Base-by-base conservation (phyloP, 108 stramenopile species). In the Nitzschia palea region DNA sequence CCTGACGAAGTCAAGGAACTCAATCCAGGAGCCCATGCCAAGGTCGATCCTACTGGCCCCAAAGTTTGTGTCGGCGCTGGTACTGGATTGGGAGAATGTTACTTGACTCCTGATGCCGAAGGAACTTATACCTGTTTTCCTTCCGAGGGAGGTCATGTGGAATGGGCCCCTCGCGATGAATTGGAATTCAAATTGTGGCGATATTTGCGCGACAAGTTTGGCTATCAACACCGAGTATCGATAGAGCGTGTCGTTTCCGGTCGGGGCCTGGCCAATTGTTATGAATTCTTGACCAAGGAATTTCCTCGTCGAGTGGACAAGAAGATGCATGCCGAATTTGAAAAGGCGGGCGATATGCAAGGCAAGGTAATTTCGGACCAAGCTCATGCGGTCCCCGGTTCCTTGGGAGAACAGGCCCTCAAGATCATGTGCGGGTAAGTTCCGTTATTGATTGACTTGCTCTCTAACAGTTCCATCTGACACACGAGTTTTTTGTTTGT, bases 61-160 rank as follows among this genome's bases (percentile, higher is more conserved):
- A 97, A 96, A 51, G 96, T 80, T 28, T 95, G 94, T 79, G 85
- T 98, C 45, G 98, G 98, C 23, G 96, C 98, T 22, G 98, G 98
- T 2, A 98, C 98, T n/a, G 98, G 98, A 3, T 70, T 98, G 33
- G 98, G 98, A 29, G 90, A 97, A 63, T 95, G 95, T 54, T 97
- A 86, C 58, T 82, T 97, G 54, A 94, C 97, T 18, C 83, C 74
- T 6, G 68, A 72, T 51, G 30, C 33, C 18, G 29, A 54, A 10
- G 76, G 71, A 8, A 71, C 64, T 50, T 98, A 99, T 70, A 83
- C 88, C n/a, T 95, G 95, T 42, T 97, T 80, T 52, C 93, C 98
- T 15, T 86, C 86, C 33, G 98, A 99, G 73, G 98, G 98, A n/a
- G 97, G 97, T 0, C 98, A 99, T 48, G 86, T 88, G 9, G 98